These are phyloP conservation scores for Claviceps monticola DNA, from an alignment of 2,329 filamentous ascomycete genomes.

Conservation along the genomic window DNA sequence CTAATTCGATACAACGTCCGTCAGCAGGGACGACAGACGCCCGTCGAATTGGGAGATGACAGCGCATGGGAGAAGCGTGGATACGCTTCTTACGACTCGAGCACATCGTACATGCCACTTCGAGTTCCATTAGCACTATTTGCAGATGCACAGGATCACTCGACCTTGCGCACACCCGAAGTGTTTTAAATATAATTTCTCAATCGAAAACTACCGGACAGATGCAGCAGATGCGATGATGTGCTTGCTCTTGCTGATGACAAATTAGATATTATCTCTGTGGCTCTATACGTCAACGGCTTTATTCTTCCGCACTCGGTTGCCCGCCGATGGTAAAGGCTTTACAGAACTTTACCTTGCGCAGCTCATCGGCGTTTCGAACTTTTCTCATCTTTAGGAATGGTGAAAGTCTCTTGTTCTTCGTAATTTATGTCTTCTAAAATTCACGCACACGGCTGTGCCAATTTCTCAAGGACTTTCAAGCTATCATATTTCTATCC, in stretches of 20 bases:
- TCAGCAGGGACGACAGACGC: constrained; percentile 23
- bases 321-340: constrained; percentile 2
- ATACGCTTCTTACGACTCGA: constrained; percentile 22
- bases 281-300: background rate
- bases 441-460: too few relatives aligned
- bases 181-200: background rate
- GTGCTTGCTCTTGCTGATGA: background rate
- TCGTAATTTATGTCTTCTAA: too few relatives aligned
- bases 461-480: too few relatives aligned
- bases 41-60: constrained; percentile 10
- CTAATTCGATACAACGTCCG: constrained; percentile 33
- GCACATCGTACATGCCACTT: constrained; percentile 21
- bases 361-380: constrained; percentile 1
- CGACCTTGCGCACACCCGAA: background rate
- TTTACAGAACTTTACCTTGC: constrained; percentile 6
- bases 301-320: background rate
- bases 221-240: background rate
- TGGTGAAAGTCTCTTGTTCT: too few relatives aligned
- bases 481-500: too few relatives aligned
- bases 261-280: background rate
- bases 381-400: background rate
- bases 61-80: constrained; percentile 19
- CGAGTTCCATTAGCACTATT: constrained; percentile 6
- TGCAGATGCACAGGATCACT: background rate
- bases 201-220: background rate